Percentiles rank a stretch among this genome's conserved stretches.
Evolutionary conservation across 768 basidiomycete species (phyloP).

Genomic region (Chalciporus pseudorubinellus): DNA sequence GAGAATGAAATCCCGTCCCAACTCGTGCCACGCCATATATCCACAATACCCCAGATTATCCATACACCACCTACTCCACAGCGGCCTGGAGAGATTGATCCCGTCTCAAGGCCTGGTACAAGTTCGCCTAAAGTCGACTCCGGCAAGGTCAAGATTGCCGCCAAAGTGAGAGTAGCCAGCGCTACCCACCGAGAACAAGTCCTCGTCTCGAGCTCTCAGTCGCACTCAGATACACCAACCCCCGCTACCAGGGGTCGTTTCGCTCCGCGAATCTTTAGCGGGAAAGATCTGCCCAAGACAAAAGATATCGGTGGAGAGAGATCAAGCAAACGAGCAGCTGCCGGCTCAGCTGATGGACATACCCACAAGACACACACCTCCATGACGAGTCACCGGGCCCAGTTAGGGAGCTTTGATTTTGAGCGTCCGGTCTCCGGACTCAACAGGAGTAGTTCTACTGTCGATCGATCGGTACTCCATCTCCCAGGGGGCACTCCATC

Average conservation of each 20-base stretch:
- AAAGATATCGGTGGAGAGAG: constrained; percentile 28
- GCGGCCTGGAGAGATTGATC: constrained; percentile 18
- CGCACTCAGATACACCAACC: constrained; percentile 6
- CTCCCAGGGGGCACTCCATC: constrained; percentile 4
- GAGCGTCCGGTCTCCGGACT: constrained; percentile 56
- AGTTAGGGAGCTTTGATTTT: constrained; percentile 76
- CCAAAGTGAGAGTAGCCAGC: constrained; percentile 9
- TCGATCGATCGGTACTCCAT: constrained; percentile 17
- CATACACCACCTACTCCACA: constrained; percentile 39
- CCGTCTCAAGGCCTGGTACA: constrained; percentile 3
- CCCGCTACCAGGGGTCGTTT: constrained; percentile 25
- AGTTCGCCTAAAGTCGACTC: constrained; percentile 9
- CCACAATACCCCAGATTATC: constrained; percentile 33
- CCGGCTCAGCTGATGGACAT: constrained; percentile 5
- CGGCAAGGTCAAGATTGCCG: constrained; percentile 14
- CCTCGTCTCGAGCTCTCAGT: constrained; percentile 24
- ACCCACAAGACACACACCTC: constrained; percentile 9
- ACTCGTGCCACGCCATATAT: constrained; percentile 26
- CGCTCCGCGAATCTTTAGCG: constrained; percentile 30
- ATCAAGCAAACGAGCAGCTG: constrained; percentile 21
- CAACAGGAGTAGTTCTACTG: constrained; percentile 29
- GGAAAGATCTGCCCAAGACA: no score
- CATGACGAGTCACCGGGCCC: constrained; percentile 42
- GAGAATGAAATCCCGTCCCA: constrained; percentile 28
- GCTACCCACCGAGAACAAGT: constrained; percentile 26